Conservation (phyloP, 139 green algal genomes). For the Coccomyxa sp. region DNA sequence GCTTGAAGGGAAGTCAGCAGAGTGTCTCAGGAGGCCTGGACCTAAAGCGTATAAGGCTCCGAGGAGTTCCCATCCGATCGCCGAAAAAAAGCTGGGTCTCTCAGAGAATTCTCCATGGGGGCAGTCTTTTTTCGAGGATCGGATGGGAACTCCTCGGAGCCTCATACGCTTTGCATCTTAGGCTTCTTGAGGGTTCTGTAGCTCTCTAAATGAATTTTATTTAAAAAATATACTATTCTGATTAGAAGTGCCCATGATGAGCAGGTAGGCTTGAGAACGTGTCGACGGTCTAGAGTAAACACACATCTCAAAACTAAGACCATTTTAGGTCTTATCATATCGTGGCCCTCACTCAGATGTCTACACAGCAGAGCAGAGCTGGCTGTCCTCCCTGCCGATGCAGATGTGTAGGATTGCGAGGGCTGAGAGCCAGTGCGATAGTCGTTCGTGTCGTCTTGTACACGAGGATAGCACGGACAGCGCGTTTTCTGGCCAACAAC, state of each 20-base stretch:
- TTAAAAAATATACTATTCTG: neutral
- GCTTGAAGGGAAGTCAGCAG: neutral
- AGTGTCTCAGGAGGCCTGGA: neutral
- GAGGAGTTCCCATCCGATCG: neutral
- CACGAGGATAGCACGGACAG: neutral
- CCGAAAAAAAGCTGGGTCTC: neutral
- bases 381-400: neutral
- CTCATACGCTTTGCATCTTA: neutral
- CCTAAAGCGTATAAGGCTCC: neutral
- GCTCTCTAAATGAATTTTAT: conserved; percentile 1
- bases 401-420: neutral
- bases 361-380: neutral
- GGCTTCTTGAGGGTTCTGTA: neutral
- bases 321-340: neutral
- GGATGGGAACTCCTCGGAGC: neutral
- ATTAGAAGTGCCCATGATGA: conserved; percentile 1
- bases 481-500: neutral
- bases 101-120: neutral
- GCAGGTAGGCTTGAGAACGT: neutral
- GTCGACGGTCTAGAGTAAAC: neutral
- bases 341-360: neutral
- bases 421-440: neutral
- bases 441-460: neutral
- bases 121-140: neutral
- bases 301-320: conserved; percentile 1